These are phyloP conservation scores for Beta corolliflora DNA, from an alignment of 179 eudicot species.

Conservation along the genomic window DNA sequence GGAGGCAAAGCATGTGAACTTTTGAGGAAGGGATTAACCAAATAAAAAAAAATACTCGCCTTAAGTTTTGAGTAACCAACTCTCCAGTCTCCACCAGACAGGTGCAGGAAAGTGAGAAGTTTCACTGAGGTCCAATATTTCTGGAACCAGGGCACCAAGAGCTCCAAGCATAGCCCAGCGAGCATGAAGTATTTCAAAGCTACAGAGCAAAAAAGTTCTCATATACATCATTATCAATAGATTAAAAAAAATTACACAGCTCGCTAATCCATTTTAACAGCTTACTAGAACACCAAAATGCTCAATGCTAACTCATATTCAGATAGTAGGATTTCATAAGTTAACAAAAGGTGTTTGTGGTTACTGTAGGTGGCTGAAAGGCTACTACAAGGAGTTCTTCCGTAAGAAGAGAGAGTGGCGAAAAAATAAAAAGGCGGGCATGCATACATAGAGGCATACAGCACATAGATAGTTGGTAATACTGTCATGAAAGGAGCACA, in stretches of 20 bases:
- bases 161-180: constrained; percentile 99
- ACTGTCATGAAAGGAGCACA: not conserved
- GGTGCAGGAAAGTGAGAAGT: constrained; percentile 89
- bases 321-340: not conserved
- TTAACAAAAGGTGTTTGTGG: not conserved
- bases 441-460: not conserved
- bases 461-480: not conserved
- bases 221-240: not conserved
- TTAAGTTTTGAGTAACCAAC: constrained; percentile 96
- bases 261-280: not conserved
- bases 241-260: not conserved
- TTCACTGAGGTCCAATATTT: constrained; percentile 63
- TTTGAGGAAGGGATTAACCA: not conserved
- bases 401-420: not conserved
- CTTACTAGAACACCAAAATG: not conserved
- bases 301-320: not conserved
- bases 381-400: not conserved
- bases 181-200: constrained; percentile 95
- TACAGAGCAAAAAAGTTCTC: constrained; percentile 33
- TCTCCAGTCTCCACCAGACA: constrained; percentile 99
- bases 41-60: constrained; percentile 43
- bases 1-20: not conserved
- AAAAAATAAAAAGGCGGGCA: not conserved
- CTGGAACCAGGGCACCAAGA: constrained; percentile 93
- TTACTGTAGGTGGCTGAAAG: not conserved